A percentile compares a stretch with the other conserved stretches of the same genome.
Conservation (phyloP, 768 basidiomycete species). For the Serpula lacrymans region DNA sequence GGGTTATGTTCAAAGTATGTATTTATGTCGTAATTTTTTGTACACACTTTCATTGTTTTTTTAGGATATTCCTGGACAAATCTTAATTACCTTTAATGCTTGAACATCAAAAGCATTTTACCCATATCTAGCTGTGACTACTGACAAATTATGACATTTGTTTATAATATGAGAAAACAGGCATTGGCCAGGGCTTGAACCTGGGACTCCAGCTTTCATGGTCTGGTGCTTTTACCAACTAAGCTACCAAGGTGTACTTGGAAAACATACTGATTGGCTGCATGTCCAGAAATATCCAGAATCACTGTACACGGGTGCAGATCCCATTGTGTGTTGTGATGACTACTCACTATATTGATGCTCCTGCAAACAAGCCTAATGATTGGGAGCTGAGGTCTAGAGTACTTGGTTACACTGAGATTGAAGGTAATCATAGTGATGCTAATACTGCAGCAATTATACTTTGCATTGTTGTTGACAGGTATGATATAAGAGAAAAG, state of each 20-base stretch:
- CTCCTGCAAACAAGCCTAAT: slow-evolving; percentile 1
- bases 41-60: not conserved
- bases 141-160: no score
- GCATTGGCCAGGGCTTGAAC: no score
- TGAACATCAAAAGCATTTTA: slow-evolving; percentile 3
- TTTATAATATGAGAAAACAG: no score
- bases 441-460: slow-evolving; percentile 3
- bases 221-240: no score
- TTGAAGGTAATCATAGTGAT: slow-evolving; percentile 3
- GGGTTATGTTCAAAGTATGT: not conserved
- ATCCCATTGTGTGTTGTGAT: no score
- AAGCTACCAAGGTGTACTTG: no score
- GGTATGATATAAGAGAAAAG: slow-evolving; percentile 2
- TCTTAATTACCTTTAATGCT: slow-evolving; percentile 6
- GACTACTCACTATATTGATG: slow-evolving; percentile 5
- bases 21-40: not conserved
- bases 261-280: no score
- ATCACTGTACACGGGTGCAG: no score
- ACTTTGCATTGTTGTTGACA: slow-evolving; percentile 1
- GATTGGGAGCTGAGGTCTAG: slow-evolving; percentile 4
- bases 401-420: slow-evolving; percentile 4
- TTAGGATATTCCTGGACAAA: slow-evolving; percentile 1
- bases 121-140: slow-evolving; percentile 7
- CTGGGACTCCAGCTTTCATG: no score
- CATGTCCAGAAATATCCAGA: no score